phyloP scores from a whole-genome alignment of 2,329 filamentous ascomycete genomes.

The Calonectria honghensis region DNA sequence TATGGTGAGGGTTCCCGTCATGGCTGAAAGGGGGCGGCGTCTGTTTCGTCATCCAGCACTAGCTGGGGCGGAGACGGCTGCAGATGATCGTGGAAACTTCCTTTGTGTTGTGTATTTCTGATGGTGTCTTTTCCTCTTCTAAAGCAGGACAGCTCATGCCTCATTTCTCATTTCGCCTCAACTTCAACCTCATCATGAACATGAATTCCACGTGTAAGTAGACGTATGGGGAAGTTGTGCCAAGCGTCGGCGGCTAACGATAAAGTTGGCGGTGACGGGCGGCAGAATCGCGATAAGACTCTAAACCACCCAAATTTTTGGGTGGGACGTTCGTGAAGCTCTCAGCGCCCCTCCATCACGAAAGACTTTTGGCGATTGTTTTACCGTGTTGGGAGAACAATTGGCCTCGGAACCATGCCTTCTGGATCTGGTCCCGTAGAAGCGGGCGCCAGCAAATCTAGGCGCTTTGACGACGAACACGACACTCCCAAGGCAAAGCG shows the following conservation, averaged over 20 bases:
- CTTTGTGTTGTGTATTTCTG: not conserved
- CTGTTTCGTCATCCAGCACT: conserved; percentile 37
- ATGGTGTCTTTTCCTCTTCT: not conserved
- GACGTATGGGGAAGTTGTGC: conserved; percentile 41
- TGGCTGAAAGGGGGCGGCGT: conserved; percentile 34
- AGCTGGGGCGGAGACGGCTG: conserved; percentile 26
- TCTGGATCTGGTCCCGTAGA: conserved; percentile 65
- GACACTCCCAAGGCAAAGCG: conserved; percentile 57
- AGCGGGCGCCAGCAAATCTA: conserved; percentile 50
- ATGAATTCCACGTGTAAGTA: conserved; percentile 49
- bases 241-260: conserved; percentile 44
- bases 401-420: conserved; percentile 60
- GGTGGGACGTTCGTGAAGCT: conserved; percentile 26
- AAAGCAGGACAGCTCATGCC: conserved; percentile 14
- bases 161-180: conserved; percentile 33
- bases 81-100: not conserved
- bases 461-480: conserved; percentile 57
- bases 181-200: conserved; percentile 41
- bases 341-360: conserved; percentile 43
- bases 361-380: conserved; percentile 33
- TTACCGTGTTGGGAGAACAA: conserved; percentile 36
- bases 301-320: conserved; percentile 59
- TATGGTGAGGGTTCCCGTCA: conserved; percentile 41
- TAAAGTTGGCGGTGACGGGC: conserved; percentile 59
- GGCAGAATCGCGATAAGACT: conserved; percentile 64